Evolutionary conservation across 2,329 filamentous ascomycete genomes (phyloP).

Genomic region (Alternaria novae-zelandiae): DNA sequence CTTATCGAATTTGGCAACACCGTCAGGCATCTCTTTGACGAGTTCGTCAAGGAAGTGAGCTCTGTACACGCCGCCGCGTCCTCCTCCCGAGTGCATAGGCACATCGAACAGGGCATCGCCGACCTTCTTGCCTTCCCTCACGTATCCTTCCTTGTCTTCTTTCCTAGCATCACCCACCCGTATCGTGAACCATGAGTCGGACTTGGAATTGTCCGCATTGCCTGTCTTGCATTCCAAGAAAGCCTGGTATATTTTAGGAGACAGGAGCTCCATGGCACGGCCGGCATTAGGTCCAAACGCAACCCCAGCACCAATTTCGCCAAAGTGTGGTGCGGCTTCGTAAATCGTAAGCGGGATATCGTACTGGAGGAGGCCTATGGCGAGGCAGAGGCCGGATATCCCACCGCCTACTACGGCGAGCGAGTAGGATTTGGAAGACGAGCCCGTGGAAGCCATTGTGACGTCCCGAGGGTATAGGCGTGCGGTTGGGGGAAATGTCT

Average conservation of each 20-base stretch:
- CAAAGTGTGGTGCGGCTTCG: conserved; percentile 61
- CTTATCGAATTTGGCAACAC: conserved; percentile 54
- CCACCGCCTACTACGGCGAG: conserved; percentile 67
- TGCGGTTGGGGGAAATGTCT: not conserved
- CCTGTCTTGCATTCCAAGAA: conserved; percentile 53
- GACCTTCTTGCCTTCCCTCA: conserved; percentile 36
- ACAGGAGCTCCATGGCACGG: conserved; percentile 61
- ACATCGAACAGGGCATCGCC: conserved; percentile 40
- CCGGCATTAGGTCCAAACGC: conserved; percentile 63
- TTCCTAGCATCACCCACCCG: conserved; percentile 42
- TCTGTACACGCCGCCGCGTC: conserved; percentile 53
- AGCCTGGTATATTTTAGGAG: conserved; percentile 48
- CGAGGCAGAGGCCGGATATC: conserved; percentile 63
- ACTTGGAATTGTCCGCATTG: conserved; percentile 41
- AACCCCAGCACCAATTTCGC: conserved; percentile 65
- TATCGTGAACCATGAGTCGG: conserved; percentile 38
- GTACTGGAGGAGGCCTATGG: conserved; percentile 58
- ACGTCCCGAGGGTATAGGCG: not conserved
- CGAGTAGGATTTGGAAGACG: conserved; percentile 47
- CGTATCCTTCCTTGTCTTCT: conserved; percentile 38
- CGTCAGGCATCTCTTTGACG: conserved; percentile 55
- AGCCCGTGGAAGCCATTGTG: conserved; percentile 25
- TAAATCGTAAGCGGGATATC: conserved; percentile 60
- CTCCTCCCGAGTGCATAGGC: conserved; percentile 29
- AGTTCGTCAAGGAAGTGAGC: conserved; percentile 60